Percentiles rank a stretch among this genome's conserved stretches.
Evolutionary conservation across 2,329 filamentous ascomycete genomes (phyloP).

Genomic region (Ascochyta koolunga): DNA sequence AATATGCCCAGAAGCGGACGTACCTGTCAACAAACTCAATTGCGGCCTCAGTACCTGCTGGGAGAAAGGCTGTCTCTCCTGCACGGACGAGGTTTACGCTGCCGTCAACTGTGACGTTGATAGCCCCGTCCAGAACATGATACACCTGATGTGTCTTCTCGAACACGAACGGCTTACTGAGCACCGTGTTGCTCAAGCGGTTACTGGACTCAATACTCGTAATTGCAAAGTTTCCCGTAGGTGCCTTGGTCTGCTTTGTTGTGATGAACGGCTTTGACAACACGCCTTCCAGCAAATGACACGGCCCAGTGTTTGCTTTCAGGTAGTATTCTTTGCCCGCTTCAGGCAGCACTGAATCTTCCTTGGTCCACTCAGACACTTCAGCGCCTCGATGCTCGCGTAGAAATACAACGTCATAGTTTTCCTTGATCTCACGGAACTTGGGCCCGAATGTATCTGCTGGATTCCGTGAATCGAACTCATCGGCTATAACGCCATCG

Average conservation of each 20-base stretch:
- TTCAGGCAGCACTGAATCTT: constrained; percentile 15
- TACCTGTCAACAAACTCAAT: constrained; percentile 24
- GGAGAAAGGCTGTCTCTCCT: constrained; percentile 26
- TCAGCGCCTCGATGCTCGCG: constrained; percentile 20
- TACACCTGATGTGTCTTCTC: constrained; percentile 25
- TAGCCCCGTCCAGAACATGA: constrained; percentile 23
- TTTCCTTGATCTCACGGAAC: constrained; percentile 26
- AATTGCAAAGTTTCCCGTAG: constrained; percentile 24
- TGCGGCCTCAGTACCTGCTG: constrained; percentile 20
- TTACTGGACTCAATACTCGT: constrained; percentile 29
- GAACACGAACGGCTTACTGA: constrained; percentile 20
- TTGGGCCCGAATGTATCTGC: constrained; percentile 20
- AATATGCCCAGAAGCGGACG: constrained; percentile 27
- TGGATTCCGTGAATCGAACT: constrained; percentile 21
- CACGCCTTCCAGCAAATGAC: constrained; percentile 23
- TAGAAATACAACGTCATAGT: constrained; percentile 27
- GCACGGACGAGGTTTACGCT: constrained; percentile 20
- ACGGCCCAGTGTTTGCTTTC: constrained; percentile 27
- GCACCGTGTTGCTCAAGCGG: constrained; percentile 7
- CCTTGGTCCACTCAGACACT: constrained; percentile 11
- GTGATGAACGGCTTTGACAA: constrained; percentile 25
- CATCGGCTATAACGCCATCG: constrained; percentile 24
- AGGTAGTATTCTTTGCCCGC: constrained; percentile 22
- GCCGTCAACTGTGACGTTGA: constrained; percentile 17
- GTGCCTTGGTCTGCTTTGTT: constrained; percentile 17